phyloP scores from a whole-genome alignment of 768 basidiomycete species.

The Polyporus arcularius region DNA sequence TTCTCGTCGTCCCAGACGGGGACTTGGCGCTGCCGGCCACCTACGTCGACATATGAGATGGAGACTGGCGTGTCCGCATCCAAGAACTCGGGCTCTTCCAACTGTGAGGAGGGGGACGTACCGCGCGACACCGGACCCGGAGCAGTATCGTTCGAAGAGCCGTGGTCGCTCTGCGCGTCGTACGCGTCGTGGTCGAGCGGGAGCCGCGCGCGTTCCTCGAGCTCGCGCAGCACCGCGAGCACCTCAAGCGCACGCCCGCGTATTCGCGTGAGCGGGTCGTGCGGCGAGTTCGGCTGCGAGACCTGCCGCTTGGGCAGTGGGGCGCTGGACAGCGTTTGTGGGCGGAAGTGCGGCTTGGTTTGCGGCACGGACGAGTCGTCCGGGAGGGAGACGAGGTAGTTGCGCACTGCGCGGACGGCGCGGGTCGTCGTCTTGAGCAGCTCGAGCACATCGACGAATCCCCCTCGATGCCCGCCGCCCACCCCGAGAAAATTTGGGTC shows the following conservation, averaged over 20 bases:
- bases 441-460: constrained; percentile 61
- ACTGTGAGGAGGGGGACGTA: constrained; percentile 21
- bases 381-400: constrained; percentile 81
- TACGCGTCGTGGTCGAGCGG: constrained; percentile 83
- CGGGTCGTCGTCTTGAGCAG: constrained; percentile 78
- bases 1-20: constrained; percentile 85
- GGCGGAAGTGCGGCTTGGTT: constrained; percentile 48
- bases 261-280: constrained; percentile 68
- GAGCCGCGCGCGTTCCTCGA: constrained; percentile 79
- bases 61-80: constrained; percentile 66
- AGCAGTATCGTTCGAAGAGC: constrained; percentile 38
- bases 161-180: constrained; percentile 75
- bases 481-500: constrained; percentile 26
- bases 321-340: constrained; percentile 40
- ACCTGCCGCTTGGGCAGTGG: constrained; percentile 38
- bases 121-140: constrained; percentile 16
- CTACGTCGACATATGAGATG: constrained; percentile 68
- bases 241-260: constrained; percentile 83
- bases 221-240: constrained; percentile 69
- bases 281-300: constrained; percentile 36
- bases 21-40: constrained; percentile 62
- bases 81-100: constrained; percentile 29
- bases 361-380: constrained; percentile 58
- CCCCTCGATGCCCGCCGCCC: constrained; percentile 17
- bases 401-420: constrained; percentile 79